Base-by-base conservation (phyloP, 495 filamentous ascomycete species). In the Penicilliopsis zonata region DNA sequence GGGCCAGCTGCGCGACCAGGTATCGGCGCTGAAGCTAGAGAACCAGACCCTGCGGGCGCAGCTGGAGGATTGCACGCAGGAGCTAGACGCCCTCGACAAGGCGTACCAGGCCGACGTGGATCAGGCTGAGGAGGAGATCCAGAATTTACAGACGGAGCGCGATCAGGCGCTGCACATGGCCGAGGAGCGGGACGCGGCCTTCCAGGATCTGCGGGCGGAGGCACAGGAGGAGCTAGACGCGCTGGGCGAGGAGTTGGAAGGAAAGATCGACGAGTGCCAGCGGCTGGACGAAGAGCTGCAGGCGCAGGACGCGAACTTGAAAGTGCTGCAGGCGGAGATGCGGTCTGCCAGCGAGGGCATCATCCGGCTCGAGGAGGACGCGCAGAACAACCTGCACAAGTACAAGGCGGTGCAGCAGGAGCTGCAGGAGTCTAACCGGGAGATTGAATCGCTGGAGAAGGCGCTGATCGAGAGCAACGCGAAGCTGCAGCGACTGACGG, bases 251-350 rank as follows among this genome's bases (percentile, higher is more conserved):
- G 80, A 90, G 37, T 59, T 80, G 10, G 81, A 85, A 33, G 72
- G 81, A 40, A 78, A 80, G 33, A 59, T 65, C 13, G 66, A 74
- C n/a, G 80, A 90, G 41, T 72, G 79, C 17, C 69, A 82, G 52
- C 70, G 74, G n/a, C 68, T 75, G 30, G 16, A n/a, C 17, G 30
- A 31, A 12, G 30, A 30, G 14, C 14, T 14, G 10, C 9, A 30
- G 5, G 6, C 9, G 7, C 65, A 67, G 30, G 69, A 82, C 42
- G 87, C 96, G 37, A 85, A 86, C 43, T 82, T 92, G 41, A 76
- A 80, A 35, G 78, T 79, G 4, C 51, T 96, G 18, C 86, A 94
- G 40, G 74, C 76, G 24, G 88, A 98, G 61, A 86, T 98, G 74
- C 80, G 86, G 30, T 78, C 79, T 33, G 78, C 93, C 44, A 86